Conservation (phyloP, 495 filamentous ascomycete genomes). For the Neurospora sp. region DNA sequence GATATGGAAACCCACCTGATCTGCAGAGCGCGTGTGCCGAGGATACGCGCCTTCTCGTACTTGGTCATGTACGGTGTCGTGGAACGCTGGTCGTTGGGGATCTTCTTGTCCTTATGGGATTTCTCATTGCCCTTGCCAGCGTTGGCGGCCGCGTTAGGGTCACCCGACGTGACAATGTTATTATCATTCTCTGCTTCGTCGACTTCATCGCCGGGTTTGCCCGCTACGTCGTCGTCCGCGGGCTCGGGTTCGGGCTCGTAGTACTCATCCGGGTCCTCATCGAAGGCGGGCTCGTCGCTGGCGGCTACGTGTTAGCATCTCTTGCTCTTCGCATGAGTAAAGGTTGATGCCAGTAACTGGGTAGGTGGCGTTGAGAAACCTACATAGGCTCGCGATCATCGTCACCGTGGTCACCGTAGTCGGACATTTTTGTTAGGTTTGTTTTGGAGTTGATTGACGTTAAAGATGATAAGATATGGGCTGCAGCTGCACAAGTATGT, state of each 20-base stretch:
- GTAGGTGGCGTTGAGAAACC: conserved; percentile 11
- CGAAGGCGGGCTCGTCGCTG: conserved; percentile 46
- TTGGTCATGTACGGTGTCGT: conserved; percentile 99
- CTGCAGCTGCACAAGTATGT: neutral
- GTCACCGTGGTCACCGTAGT: conserved; percentile 66
- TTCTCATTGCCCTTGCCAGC: conserved; percentile 35
- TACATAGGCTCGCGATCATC: conserved; percentile 38
- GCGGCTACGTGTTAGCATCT: neutral
- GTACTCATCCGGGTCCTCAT: conserved; percentile 46
- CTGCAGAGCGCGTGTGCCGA: conserved; percentile 87
- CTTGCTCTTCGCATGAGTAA: neutral
- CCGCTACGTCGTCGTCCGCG: conserved; percentile 49
- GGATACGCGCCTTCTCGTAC: conserved; percentile 87
- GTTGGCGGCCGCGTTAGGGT: conserved; percentile 59
- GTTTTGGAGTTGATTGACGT: neutral
- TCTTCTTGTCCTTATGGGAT: conserved; percentile 75
- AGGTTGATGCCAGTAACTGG: neutral
- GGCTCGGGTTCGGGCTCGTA: conserved; percentile 52
- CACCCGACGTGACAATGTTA: conserved; percentile 54
- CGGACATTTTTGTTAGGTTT: conserved; percentile 54
- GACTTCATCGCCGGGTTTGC: conserved; percentile 31
- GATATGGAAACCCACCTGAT: conserved; percentile 58
- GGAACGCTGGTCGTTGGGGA: conserved; percentile 74
- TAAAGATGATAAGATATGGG: neutral
- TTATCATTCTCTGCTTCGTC: conserved; percentile 40